Evolutionary conservation across 139 green algal genomes (phyloP).

Genomic region (Chlorella sp.): DNA sequence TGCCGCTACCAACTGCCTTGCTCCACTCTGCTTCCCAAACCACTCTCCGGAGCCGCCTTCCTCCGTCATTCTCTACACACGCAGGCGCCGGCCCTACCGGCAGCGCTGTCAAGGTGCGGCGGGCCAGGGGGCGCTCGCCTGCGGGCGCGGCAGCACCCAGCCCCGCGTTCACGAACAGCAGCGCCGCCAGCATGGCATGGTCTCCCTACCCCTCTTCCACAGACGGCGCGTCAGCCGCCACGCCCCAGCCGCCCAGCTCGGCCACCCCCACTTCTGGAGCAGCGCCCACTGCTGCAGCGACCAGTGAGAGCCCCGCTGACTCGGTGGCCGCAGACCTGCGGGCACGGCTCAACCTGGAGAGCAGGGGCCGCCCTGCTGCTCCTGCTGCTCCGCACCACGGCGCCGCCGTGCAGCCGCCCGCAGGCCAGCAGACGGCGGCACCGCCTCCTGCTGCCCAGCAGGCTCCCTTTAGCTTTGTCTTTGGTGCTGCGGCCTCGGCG

Average conservation of each 20-base stretch:
- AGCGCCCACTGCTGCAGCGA: background rate
- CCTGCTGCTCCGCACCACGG: background rate
- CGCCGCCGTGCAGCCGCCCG: background rate
- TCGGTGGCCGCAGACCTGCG: conserved; percentile 12
- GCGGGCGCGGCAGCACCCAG: background rate
- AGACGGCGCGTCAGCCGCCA: background rate
- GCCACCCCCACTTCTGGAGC: conserved; percentile 5
- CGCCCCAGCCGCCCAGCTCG: background rate
- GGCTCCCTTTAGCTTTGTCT: background rate
- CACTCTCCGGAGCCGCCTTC: too few species aligned
- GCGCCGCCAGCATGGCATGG: conserved; percentile 22
- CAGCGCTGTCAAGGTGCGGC: background rate
- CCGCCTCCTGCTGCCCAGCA: background rate
- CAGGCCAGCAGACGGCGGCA: background rate
- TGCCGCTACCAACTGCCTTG: too few species aligned
- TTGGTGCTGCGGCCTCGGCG: background rate
- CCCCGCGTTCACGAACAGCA: conserved; percentile 16
- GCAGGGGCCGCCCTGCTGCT: background rate
- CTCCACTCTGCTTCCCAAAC: too few species aligned
- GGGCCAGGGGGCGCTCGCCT: background rate
- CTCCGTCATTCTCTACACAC: too few species aligned
- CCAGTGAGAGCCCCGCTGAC: background rate
- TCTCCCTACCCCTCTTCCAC: conserved; percentile 13
- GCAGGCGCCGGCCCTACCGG: background rate
- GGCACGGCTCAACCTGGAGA: background rate